These are phyloP conservation scores for Tetracentron sinense DNA, from an alignment of 164 flowering plant species.

Conservation along the genomic window DNA sequence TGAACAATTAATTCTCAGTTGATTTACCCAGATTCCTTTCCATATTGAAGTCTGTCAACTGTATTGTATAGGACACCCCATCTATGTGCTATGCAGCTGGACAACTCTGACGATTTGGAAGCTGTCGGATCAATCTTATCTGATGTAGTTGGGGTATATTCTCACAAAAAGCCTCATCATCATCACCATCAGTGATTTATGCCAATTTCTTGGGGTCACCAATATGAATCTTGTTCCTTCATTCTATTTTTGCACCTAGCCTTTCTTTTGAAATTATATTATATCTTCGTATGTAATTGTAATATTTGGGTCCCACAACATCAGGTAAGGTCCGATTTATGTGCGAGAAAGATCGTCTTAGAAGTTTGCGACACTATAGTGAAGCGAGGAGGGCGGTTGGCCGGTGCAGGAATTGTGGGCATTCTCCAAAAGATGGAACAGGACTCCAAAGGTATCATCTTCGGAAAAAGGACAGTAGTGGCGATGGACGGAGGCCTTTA, in stretches of 20 bases:
- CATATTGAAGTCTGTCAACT: neutral
- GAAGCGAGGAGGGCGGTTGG: slow-evolving; percentile 72
- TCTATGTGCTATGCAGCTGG: slow-evolving; percentile 75
- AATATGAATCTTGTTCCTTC: too few species aligned
- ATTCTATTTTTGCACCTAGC: too few species aligned
- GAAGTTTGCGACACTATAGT: slow-evolving; percentile 73
- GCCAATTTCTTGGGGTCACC: too few species aligned
- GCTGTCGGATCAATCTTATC: slow-evolving; percentile 49
- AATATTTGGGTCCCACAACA: neutral
- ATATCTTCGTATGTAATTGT: neutral
- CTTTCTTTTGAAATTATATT: too few species aligned
- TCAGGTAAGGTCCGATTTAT: slow-evolving; percentile 46
- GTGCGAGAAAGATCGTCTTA: slow-evolving; percentile 44
- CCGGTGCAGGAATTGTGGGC: slow-evolving; percentile 93
- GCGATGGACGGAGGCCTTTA: slow-evolving; percentile 92
- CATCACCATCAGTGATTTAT: too few species aligned
- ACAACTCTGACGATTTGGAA: slow-evolving; percentile 46
- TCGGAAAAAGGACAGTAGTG: slow-evolving; percentile 71
- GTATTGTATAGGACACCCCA: slow-evolving; percentile 52
- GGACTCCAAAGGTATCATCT: slow-evolving; percentile 52
- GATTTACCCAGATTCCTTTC: neutral
- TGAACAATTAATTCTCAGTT: neutral
- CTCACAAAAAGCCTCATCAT: too few species aligned
- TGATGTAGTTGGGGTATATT: slow-evolving; percentile 47
- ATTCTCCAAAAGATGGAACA: slow-evolving; percentile 79